phyloP scores from a whole-genome alignment of 1,284 basidiomycete genomes.

The Sanghuangporus weigelae region DNA sequence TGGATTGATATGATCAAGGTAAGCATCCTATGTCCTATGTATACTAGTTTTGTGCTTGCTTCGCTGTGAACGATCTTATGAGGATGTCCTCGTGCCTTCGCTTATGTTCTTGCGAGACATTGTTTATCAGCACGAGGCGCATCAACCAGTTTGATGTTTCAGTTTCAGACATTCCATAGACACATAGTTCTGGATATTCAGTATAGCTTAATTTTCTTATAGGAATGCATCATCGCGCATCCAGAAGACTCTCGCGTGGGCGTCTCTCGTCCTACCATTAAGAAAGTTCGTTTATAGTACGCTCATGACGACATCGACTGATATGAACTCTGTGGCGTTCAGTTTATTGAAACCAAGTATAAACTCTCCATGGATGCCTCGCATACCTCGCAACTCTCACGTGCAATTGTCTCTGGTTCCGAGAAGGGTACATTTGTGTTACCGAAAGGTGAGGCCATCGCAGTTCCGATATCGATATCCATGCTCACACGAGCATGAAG shows the following conservation, averaged over 20 bases:
- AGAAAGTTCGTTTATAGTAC: slow-evolving; percentile 52
- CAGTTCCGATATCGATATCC: not conserved
- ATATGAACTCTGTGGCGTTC: slow-evolving; percentile 12
- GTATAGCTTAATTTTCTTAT: not conserved
- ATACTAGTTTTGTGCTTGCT: not conserved
- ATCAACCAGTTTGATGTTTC: not conserved
- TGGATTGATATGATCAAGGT: slow-evolving; percentile 64
- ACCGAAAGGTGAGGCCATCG: slow-evolving; percentile 45
- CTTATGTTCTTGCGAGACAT: not conserved
- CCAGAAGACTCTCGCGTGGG: slow-evolving; percentile 64
- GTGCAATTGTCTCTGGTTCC: slow-evolving; percentile 65
- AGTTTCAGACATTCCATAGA: not conserved
- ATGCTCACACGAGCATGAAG: slow-evolving; percentile 25
- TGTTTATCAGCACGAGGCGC: not conserved
- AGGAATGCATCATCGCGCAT: slow-evolving; percentile 68
- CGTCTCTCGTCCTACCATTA: slow-evolving; percentile 73
- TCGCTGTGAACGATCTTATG: not conserved
- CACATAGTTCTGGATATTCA: not conserved
- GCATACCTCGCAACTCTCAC: slow-evolving; percentile 62
- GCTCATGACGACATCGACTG: not conserved
- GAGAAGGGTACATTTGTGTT: slow-evolving; percentile 60
- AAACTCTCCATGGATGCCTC: slow-evolving; percentile 52
- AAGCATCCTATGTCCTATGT: slow-evolving; percentile 10
- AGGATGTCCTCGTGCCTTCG: not conserved
- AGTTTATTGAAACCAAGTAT: slow-evolving; percentile 74